Percentiles rank a stretch among this genome's conserved stretches.
Evolutionary conservation across 139 green algal species (phyloP).

Genomic region (Coccomyxa sp.): DNA sequence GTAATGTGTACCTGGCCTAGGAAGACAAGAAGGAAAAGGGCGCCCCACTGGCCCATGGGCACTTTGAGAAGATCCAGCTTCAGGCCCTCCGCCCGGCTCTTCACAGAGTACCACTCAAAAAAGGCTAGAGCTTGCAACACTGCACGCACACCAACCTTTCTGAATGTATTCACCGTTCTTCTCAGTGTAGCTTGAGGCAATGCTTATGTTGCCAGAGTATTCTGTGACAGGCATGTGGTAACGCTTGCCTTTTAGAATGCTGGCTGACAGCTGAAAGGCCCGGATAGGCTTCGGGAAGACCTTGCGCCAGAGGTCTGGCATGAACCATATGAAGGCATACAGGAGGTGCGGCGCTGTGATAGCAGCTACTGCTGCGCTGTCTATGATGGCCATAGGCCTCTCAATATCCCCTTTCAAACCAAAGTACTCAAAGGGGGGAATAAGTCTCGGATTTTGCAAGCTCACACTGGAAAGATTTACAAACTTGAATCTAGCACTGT

Average conservation of each 20-base stretch:
- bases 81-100: neutral
- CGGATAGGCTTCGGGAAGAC: constrained; percentile 43
- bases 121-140: constrained; percentile 33
- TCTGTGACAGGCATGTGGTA: neutral
- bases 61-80: constrained; percentile 1
- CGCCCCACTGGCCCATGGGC: neutral
- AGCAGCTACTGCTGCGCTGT: constrained; percentile 2
- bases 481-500: too few relatives aligned
- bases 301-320: constrained; percentile 32
- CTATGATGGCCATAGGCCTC: neutral
- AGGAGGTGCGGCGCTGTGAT: constrained; percentile 61
- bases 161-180: too few relatives aligned
- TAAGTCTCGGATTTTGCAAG: too few relatives aligned
- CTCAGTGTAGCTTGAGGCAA: too few relatives aligned
- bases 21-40: neutral
- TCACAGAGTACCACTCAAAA: neutral
- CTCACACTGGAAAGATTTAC: too few relatives aligned
- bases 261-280: constrained; percentile 44
- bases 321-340: constrained; percentile 70
- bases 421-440: too few relatives aligned
- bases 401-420: too few relatives aligned
- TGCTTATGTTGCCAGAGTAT: neutral
- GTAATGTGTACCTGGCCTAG: neutral
- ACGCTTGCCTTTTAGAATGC: constrained; percentile 48
- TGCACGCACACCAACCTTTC: constrained; percentile 14